These are phyloP conservation scores for Entomortierella lignicola DNA, from an alignment of 192 early-diverging fungal genomes.

Conservation along the genomic window DNA sequence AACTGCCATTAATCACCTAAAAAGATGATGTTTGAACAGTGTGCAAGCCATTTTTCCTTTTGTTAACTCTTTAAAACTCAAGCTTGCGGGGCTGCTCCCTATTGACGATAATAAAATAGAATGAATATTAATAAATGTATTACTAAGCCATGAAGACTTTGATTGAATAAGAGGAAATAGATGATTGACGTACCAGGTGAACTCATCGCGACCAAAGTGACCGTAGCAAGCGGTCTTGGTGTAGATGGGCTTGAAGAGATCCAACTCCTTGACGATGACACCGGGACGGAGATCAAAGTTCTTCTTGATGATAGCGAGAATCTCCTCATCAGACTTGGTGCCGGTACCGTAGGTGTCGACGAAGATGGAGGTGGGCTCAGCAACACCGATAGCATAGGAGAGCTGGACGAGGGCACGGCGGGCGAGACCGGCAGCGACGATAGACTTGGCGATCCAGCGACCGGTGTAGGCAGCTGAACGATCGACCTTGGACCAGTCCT, in stretches of 20 bases:
- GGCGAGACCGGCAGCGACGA: constrained; percentile 92
- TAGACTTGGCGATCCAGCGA: constrained; percentile 98
- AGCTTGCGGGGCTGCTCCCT: constrained; percentile 56
- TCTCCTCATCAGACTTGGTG: constrained; percentile 87
- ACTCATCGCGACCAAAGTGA: constrained; percentile 90
- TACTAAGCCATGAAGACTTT: background rate
- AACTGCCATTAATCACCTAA: background rate
- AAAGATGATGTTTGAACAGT: background rate
- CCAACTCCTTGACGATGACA: constrained; percentile 97
- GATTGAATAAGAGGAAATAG: background rate
- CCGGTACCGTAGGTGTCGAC: constrained; percentile 98
- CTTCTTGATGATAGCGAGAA: constrained; percentile 93
- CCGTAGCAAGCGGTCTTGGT: constrained; percentile 96
- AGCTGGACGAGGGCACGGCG: constrained; percentile 95
- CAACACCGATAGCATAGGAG: constrained; percentile 98
- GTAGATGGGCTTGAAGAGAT: constrained; percentile 99
- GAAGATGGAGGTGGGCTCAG: constrained; percentile 96
- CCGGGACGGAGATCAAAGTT: constrained; percentile 99
- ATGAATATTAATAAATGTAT: background rate
- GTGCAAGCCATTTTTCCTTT: constrained; percentile 41
- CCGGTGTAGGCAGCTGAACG: constrained; percentile 96
- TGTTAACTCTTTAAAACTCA: constrained; percentile 49
- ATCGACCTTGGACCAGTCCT: constrained; percentile 99
- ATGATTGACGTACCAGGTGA: constrained; percentile 42
- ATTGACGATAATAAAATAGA: constrained; percentile 16